Conservation (phyloP, 768 basidiomycete genomes). For the Agrocybe praecox region DNA sequence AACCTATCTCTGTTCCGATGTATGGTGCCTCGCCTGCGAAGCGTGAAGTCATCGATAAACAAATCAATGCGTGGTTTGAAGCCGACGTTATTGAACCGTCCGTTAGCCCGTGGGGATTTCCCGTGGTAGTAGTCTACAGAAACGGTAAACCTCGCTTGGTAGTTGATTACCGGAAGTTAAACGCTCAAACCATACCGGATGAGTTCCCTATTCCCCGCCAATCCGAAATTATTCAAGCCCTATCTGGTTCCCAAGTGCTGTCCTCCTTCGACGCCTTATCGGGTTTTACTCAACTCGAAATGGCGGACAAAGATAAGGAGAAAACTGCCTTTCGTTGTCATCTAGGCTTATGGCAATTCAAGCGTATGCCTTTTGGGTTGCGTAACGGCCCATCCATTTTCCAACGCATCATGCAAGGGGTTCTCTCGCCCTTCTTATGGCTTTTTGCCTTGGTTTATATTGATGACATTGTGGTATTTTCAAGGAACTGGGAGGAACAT, state of each 20-base stretch:
- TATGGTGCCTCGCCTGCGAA: constrained; percentile 24
- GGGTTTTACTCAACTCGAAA: too few relatives aligned
- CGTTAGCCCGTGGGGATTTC: constrained; percentile 36
- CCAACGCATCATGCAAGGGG: too few relatives aligned
- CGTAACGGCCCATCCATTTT: too few relatives aligned
- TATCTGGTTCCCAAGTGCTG: too few relatives aligned
- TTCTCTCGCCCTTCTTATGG: constrained; percentile 38
- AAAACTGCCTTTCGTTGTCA: too few relatives aligned
- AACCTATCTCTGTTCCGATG: constrained; percentile 28
- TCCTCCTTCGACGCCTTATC: too few relatives aligned
- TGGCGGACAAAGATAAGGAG: too few relatives aligned
- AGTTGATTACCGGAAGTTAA: constrained; percentile 24
- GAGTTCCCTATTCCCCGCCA: too few relatives aligned
- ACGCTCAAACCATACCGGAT: constrained; percentile 12
- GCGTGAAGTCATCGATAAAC: too few relatives aligned
- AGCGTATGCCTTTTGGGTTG: too few relatives aligned
- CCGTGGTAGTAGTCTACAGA: constrained; percentile 34
- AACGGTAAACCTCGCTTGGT: constrained; percentile 38
- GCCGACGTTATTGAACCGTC: constrained; percentile 41
- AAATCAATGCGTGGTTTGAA: constrained; percentile 32
- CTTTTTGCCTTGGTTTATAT: constrained; percentile 43
- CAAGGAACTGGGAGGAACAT: constrained; percentile 28
- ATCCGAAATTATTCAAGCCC: too few relatives aligned
- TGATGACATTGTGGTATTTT: constrained; percentile 42
- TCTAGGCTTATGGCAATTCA: too few relatives aligned